Evolutionary conservation across 2,329 filamentous ascomycete species (phyloP).

Genomic region (Phyllosticta paracitricarpa): DNA sequence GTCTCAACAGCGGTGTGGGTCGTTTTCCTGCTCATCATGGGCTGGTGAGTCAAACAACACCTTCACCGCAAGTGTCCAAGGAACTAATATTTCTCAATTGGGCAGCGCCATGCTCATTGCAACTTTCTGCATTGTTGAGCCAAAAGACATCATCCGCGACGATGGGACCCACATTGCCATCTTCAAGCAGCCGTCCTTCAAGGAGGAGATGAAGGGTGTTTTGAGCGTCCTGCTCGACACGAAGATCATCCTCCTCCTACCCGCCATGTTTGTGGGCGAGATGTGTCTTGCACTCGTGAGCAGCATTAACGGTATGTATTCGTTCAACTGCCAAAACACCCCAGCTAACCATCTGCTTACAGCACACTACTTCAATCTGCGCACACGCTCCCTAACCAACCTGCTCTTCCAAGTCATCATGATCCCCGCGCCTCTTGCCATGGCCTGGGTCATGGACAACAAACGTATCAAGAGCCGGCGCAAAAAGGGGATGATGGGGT

Average conservation of each 20-base stretch:
- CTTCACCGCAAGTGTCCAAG: not conserved
- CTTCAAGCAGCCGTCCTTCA: slow-evolving; percentile 12
- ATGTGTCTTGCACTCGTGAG: not conserved
- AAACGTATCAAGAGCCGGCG: not conserved
- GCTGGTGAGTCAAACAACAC: not conserved
- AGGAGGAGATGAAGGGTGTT: slow-evolving; percentile 13
- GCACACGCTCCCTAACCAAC: not conserved
- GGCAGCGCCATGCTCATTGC: slow-evolving; percentile 11
- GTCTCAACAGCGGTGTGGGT: not conserved
- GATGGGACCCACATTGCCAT: slow-evolving; percentile 17
- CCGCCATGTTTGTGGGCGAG: not conserved
- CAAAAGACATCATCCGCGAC: slow-evolving; percentile 14
- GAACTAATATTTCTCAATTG: slow-evolving; percentile 8
- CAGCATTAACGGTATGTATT: not conserved
- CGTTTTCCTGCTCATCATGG: not conserved
- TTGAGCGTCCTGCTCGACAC: slow-evolving; percentile 11
- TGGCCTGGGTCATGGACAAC: not conserved
- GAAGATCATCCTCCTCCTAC: not conserved
- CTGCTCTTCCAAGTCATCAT: not conserved
- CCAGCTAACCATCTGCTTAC: not conserved
- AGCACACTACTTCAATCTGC: not conserved
- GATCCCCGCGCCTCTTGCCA: not conserved
- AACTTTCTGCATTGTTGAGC: slow-evolving; percentile 12
- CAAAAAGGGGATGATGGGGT: not conserved
- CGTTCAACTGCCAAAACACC: not conserved